Conservation (phyloP, 495 filamentous ascomycete species). For the Staphylotrichum tortipilum region DNA sequence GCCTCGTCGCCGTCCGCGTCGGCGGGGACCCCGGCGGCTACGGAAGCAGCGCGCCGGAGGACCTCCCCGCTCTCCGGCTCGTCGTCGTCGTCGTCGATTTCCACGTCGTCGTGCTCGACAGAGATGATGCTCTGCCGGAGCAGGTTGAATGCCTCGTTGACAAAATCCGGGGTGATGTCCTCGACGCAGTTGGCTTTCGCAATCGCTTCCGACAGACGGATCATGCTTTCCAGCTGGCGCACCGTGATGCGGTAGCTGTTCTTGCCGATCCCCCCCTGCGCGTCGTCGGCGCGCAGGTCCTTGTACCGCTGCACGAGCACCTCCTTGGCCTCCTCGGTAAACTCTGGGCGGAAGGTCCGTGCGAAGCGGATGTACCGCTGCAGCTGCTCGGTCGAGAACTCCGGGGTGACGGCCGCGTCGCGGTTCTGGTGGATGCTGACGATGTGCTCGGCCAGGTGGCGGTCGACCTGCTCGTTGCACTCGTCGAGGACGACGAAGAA, state of each 20-base stretch:
- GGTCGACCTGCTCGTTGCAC: slow-evolving; percentile 84
- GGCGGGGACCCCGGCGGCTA: slow-evolving; percentile 25
- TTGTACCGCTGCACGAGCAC: slow-evolving; percentile 91
- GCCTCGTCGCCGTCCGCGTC: slow-evolving; percentile 59
- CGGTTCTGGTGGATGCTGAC: slow-evolving; percentile 88
- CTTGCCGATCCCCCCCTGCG: slow-evolving; percentile 84
- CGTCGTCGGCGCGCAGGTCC: slow-evolving; percentile 86
- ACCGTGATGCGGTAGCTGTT: slow-evolving; percentile 97
- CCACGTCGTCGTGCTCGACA: slow-evolving; percentile 95
- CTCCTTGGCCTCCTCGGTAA: slow-evolving; percentile 76
- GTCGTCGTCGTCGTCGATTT: slow-evolving; percentile 82
- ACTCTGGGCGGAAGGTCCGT: slow-evolving; percentile 86
- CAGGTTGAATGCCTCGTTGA: slow-evolving; percentile 82
- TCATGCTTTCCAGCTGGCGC: slow-evolving; percentile 88
- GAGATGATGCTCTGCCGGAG: slow-evolving; percentile 91
- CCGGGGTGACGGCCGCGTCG: slow-evolving; percentile 81
- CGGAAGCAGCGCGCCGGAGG: slow-evolving; percentile 32
- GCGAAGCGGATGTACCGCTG: slow-evolving; percentile 98
- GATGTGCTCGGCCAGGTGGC: slow-evolving; percentile 87
- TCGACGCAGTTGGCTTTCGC: slow-evolving; percentile 96
- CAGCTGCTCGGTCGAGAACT: slow-evolving; percentile 92
- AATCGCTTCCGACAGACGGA: slow-evolving; percentile 89
- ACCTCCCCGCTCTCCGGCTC: slow-evolving; percentile 33
- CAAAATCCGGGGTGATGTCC: slow-evolving; percentile 75
- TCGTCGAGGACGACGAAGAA: slow-evolving; percentile 99